Conservation (phyloP, 2,329 filamentous ascomycete species). For the Diaporthe vaccinii region DNA sequence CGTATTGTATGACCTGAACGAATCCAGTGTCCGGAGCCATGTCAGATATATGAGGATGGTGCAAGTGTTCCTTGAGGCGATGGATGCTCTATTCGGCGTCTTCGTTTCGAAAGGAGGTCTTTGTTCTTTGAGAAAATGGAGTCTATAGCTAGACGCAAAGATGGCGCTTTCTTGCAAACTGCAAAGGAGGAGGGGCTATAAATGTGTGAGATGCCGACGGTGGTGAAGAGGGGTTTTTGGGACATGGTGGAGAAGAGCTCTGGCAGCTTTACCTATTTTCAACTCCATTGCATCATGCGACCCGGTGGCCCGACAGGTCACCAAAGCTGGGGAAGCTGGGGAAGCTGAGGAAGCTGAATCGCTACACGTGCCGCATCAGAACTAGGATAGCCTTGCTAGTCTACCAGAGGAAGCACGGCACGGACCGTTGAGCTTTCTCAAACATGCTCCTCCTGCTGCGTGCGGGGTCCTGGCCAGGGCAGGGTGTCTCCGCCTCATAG, state of each 20-base stretch:
- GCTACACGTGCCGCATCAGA: constrained; percentile 12
- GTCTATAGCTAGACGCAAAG: neutral
- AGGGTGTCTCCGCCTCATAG: neutral
- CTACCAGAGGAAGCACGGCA: constrained; percentile 15
- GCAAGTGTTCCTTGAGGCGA: neutral
- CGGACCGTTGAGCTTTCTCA: constrained; percentile 20
- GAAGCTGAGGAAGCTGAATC: constrained; percentile 16
- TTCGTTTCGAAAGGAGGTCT: too few species aligned
- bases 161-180: neutral
- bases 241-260: constrained; percentile 8
- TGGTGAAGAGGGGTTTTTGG: neutral
- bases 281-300: constrained; percentile 10
- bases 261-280: neutral
- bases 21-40: constrained; percentile 25
- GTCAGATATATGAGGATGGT: neutral
- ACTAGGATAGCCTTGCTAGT: constrained; percentile 25
- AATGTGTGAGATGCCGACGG: neutral
- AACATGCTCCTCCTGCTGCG: neutral
- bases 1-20: constrained; percentile 18
- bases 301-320: constrained; percentile 7
- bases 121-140: too few species aligned
- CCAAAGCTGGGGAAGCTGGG: constrained; percentile 24
- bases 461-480: neutral
- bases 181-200: neutral
- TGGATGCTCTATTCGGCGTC: neutral